Conservation (phyloP, 2,329 filamentous ascomycete genomes). For the Pseudonectria foliicola region DNA sequence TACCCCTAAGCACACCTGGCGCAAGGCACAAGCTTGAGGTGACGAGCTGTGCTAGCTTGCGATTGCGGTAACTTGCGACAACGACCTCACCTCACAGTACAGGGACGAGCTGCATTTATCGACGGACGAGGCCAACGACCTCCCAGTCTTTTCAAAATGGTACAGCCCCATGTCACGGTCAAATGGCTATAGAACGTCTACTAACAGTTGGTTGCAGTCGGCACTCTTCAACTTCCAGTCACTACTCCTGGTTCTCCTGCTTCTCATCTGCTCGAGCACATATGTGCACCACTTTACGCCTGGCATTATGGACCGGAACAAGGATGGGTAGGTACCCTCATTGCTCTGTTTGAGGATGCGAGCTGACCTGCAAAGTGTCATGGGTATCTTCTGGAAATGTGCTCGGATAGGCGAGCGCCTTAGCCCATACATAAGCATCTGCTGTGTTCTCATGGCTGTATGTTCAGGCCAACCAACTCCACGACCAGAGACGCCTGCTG, state of each 20-base stretch:
- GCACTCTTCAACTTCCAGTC: slow-evolving; percentile 99
- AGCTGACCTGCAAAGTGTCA: slow-evolving; percentile 43
- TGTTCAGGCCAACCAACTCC: slow-evolving; percentile 17
- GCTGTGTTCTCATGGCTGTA: slow-evolving; percentile 91
- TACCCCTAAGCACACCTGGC: slow-evolving; percentile 28
- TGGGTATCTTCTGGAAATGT: slow-evolving; percentile 93
- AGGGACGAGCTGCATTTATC: neutral
- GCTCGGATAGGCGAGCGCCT: slow-evolving; percentile 87
- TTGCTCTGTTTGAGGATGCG: neutral
- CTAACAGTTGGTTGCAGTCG: slow-evolving; percentile 48
- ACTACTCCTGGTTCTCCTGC: slow-evolving; percentile 85
- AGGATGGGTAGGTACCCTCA: slow-evolving; percentile 61
- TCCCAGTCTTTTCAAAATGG: slow-evolving; percentile 18
- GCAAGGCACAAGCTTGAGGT: slow-evolving; percentile 11
- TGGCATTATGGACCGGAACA: slow-evolving; percentile 84
- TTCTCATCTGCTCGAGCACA: slow-evolving; percentile 91
- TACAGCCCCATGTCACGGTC: slow-evolving; percentile 5
- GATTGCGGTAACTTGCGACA: slow-evolving; percentile 7
- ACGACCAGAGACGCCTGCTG: slow-evolving; percentile 1
- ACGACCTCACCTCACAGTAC: too few relatives aligned
- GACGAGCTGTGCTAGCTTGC: slow-evolving; percentile 3
- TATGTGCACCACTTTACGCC: slow-evolving; percentile 90
- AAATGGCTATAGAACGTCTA: neutral
- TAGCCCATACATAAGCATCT: slow-evolving; percentile 92
- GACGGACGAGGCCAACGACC: slow-evolving; percentile 1